A percentile compares a stretch with the other conserved stretches of the same genome.
phyloP scores from a whole-genome alignment of 805 yeast species.

The Ogataea philodendri region DNA sequence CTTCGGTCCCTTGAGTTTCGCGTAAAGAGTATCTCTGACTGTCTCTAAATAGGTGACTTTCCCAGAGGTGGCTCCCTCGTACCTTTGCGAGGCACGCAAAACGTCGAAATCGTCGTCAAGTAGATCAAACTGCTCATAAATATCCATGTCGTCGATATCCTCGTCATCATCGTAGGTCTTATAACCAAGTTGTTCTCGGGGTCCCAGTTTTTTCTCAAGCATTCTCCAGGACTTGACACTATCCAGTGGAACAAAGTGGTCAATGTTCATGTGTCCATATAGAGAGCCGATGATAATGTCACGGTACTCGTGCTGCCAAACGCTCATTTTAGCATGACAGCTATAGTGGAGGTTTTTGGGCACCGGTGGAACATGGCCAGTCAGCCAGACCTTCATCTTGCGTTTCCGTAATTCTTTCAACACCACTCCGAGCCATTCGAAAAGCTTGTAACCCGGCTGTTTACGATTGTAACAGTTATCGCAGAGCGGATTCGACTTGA shows the following conservation, averaged over 20 bases:
- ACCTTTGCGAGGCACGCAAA: constrained; percentile 25
- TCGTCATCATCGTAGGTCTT: constrained; percentile 29
- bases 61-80: constrained; percentile 66
- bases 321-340: constrained; percentile 70
- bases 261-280: constrained; percentile 88
- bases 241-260: constrained; percentile 79
- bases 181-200: constrained; percentile 14
- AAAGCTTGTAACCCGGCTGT: constrained; percentile 77
- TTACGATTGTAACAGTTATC: constrained; percentile 71
- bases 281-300: constrained; percentile 82
- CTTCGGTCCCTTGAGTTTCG: constrained; percentile 44
- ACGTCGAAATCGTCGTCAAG: constrained; percentile 27
- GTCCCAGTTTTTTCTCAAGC: constrained; percentile 30
- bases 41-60: constrained; percentile 64
- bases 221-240: constrained; percentile 64
- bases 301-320: constrained; percentile 82
- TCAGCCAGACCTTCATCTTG: constrained; percentile 80
- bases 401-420: constrained; percentile 70
- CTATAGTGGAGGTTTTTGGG: constrained; percentile 71
- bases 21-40: constrained; percentile 53
- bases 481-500: constrained; percentile 75
- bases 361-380: constrained; percentile 88
- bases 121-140: constrained; percentile 19
- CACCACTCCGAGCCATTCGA: constrained; percentile 75
- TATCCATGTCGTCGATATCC: constrained; percentile 19